Evolutionary conservation across 345 rosid genomes (phyloP), one percentile per base, ranked within the genome.

Genomic region (Populus simonii): DNA sequence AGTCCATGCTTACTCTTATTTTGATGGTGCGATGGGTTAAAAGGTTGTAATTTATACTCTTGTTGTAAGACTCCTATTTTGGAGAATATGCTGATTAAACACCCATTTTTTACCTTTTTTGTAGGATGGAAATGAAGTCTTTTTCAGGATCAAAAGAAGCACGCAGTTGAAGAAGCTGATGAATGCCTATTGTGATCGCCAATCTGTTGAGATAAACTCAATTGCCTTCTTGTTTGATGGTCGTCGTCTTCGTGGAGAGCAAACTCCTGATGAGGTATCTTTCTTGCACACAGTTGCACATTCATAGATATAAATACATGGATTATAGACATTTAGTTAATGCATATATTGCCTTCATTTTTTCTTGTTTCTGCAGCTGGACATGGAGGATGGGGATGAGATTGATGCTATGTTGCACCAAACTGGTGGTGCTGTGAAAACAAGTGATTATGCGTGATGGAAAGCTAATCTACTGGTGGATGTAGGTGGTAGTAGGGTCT

Each of bases 351-450:
- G 47, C 47, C 47, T n/a, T n/a, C 25, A 66, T 5, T 66, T 23
- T 66, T 66, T 20, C 12, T 29, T 66, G n/a, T 17, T 2, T 38
- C 39, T 33, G 49, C 74, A 93, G 98, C 92, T 93, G 25, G 98
- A 92, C 23, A 93, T 93, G 98, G 96, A 93, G 82, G 98, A 93
- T 68, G 98, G 96, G 51, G 98, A 93, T 81, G 96, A 93, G 84
- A 92, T 92, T 23, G 96, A 93, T 39, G 96, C 98, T 0, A 90
- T 93, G 96, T 91, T 91, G 65, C 96, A 93, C 82, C 96, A 92
- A 85, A 92, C 96, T 17, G 98, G 98, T 53, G 94, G 94, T 12
- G 74, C 72, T 72, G 27, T 63, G 36, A 57, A n/a, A 66, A 3
- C 5, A 27, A 43, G 47, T 43, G 0, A 25, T 39, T 36, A 13